These are phyloP conservation scores for Eragrostis curvula DNA, from an alignment of 176 grass and related monocot species.

Conservation along the genomic window DNA sequence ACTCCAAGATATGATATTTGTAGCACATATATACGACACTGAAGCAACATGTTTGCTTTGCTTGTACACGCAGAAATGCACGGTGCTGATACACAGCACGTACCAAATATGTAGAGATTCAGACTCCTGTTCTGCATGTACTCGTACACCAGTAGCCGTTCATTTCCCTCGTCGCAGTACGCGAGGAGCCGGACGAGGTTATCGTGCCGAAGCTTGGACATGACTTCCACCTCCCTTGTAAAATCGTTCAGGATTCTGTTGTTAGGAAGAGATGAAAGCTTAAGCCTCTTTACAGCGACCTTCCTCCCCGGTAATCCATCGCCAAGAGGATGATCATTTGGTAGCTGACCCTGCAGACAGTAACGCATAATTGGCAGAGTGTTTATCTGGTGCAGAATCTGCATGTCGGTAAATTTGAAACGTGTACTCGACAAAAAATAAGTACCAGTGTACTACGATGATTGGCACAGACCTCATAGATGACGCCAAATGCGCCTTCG, in stretches of 20 bases:
- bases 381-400: too few relatives aligned
- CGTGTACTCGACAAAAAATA: too few relatives aligned
- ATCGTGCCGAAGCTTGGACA: not conserved
- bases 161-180: not conserved
- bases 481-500: not conserved
- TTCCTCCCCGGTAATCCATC: not conserved
- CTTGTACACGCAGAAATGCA: too few relatives aligned
- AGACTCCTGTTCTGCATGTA: not conserved
- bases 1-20: too few relatives aligned
- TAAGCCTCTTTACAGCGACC: not conserved
- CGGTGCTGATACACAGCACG: too few relatives aligned
- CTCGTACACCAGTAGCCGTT: not conserved
- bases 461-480: not conserved
- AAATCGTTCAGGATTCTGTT: not conserved
- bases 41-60: too few relatives aligned
- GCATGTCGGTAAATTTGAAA: too few relatives aligned
- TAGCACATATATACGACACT: too few relatives aligned
- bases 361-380: too few relatives aligned
- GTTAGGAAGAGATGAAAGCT: not conserved
- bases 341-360: too few relatives aligned
- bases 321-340: too few relatives aligned
- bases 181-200: not conserved
- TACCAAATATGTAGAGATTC: slow-evolving; percentile 12
- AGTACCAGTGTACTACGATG: too few relatives aligned
- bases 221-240: not conserved